Conservation (phyloP, 306 rosid species). For the Corylus heterophylla region DNA sequence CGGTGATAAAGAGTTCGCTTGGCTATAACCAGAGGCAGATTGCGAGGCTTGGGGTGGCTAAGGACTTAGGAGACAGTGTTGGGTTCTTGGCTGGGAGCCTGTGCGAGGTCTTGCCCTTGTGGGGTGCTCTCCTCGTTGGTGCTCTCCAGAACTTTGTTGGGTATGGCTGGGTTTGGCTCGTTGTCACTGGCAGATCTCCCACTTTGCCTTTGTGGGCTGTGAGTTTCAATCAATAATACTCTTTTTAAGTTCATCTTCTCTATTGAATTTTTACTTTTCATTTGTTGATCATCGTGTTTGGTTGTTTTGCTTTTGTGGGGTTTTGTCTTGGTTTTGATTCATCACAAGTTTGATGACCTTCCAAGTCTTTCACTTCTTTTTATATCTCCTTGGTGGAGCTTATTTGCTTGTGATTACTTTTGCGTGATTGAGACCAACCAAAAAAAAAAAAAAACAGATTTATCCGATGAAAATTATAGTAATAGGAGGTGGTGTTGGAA, state of each 20-base stretch:
- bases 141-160: constrained; percentile 66
- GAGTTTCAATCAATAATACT: constrained; percentile 30
- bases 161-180: constrained; percentile 83
- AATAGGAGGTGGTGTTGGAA: not conserved
- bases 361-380: not conserved
- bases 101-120: constrained; percentile 73
- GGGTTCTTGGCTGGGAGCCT: constrained; percentile 77
- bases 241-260: not conserved
- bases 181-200: constrained; percentile 60
- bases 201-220: constrained; percentile 80
- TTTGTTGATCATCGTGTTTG: not conserved
- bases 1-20: constrained; percentile 65
- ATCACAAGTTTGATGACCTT: not conserved
- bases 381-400: not conserved
- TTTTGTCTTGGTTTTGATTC: not conserved
- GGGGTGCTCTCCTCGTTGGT: constrained; percentile 76
- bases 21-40: constrained; percentile 73
- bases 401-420: too few species aligned
- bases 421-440: not conserved
- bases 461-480: not conserved
- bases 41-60: constrained; percentile 76
- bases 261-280: not conserved
- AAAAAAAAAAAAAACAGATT: not conserved
- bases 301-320: not conserved
- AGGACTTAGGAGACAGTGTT: constrained; percentile 84